Evolutionary conservation across 352 stramenopile species (phyloP), one percentile per base, ranked within the genome.

Genomic region (Phytophthora pistaciae): DNA sequence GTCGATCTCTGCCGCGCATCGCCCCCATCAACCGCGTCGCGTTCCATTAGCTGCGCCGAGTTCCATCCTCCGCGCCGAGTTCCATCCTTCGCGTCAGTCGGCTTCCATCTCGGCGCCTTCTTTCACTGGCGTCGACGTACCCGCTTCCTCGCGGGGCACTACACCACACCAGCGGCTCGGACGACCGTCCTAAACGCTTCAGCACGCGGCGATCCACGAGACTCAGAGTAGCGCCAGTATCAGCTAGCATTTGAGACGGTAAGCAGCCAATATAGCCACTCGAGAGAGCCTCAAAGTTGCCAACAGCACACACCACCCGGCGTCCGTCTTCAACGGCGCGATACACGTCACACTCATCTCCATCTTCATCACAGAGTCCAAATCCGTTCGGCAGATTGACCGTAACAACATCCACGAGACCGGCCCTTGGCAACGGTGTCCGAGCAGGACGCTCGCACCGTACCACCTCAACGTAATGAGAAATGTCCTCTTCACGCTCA

Each of bases 171-270:
- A n/a, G n/a, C n/a, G n/a, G n/a, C 25, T 44, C 44, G 0, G 3
- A 3, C 0, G 57, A 9, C 9, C 44, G 40, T n/a, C 57, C 27
- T 3, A 56, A 13, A 9, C 44, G 21, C 11, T 56, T 54, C 44
- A 64, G 42, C 40, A 56, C 42, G 3, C 3, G 8, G 1, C 23
- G 13, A 40, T 63, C 25, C 5, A 63, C 57, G 0, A 64, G 5
- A 31, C 57, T 64, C 18, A 64, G 18, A 4, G 57, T 48, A 11
- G 44, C 57, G 16, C 57, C 42, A 16, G 57, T 64, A 40, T 64
- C 57, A 5, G 44, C 57, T 10, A 64, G 27, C 7, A 60, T 60
- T 20, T 20, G 29, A 18, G 53, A 23, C 53, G 53, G 53, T 25
- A 59, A 33, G 8, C 27, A 59, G 54, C 33, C 29, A 33, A 60